These are phyloP conservation scores for Cladorrhinum sp. DNA, from an alignment of 2,329 filamentous ascomycete species.

Conservation along the genomic window DNA sequence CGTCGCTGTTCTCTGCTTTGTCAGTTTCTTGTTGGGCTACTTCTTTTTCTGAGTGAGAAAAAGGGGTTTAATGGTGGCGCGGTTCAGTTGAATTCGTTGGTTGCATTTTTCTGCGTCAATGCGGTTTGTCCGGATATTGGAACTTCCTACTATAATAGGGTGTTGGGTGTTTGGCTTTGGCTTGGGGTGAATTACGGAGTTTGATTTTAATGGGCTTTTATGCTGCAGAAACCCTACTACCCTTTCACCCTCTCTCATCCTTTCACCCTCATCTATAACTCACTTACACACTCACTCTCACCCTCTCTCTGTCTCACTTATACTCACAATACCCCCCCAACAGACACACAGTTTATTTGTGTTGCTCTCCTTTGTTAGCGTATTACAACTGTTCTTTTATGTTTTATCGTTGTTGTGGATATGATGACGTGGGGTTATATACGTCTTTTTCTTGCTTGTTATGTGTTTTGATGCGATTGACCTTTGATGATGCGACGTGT, in stretches of 20 bases:
- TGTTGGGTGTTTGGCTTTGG: neutral
- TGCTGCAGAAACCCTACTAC: neutral
- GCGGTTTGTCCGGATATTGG: neutral
- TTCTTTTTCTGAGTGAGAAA: constrained; percentile 74
- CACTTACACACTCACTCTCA: neutral
- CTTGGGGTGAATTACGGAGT: neutral
- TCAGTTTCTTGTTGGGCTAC: constrained; percentile 93
- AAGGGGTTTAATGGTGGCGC: neutral
- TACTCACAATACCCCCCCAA: constrained; percentile 1
- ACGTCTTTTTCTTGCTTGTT: neutral
- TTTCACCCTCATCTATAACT: neutral
- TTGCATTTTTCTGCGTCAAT: neutral
- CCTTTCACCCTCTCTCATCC: neutral
- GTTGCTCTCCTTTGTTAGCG: constrained; percentile 6
- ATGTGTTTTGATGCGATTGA: neutral
- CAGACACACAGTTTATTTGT: neutral
- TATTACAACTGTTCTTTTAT: neutral
- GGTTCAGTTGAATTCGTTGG: neutral
- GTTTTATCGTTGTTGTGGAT: neutral
- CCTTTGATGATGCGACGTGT: neutral
- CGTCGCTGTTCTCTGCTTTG: constrained; percentile 76
- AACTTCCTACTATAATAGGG: neutral
- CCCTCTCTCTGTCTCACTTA: neutral
- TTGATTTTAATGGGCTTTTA: neutral
- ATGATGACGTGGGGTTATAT: neutral